A percentile compares a stretch with the other conserved stretches of the same genome.
These are phyloP conservation scores for Tricholoma matsutake DNA, from an alignment of 768 basidiomycete genomes.

Conservation along the genomic window DNA sequence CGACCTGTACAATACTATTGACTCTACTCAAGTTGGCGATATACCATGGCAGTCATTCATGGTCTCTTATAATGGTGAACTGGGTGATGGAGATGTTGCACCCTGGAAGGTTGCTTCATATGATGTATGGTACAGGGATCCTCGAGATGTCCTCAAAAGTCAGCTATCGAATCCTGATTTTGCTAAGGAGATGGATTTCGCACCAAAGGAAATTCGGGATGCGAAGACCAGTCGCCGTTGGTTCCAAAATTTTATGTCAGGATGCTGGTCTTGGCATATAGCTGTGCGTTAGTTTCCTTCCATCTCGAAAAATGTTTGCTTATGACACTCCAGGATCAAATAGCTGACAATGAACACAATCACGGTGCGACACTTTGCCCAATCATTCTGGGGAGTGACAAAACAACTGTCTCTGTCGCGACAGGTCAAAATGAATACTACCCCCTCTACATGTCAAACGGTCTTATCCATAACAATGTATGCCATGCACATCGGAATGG, in stretches of 20 bases:
- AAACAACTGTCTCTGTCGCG: too few relatives aligned
- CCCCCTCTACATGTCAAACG: too few relatives aligned
- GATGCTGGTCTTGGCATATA: not conserved
- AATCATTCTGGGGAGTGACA: too few relatives aligned
- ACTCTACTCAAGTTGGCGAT: not conserved
- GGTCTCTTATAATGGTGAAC: not conserved
- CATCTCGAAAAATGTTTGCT: not conserved
- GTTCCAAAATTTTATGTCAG: not conserved
- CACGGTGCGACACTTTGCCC: too few relatives aligned
- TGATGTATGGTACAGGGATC: not conserved
- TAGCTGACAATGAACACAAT: too few relatives aligned
- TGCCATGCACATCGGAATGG: too few relatives aligned
- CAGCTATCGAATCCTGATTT: not conserved
- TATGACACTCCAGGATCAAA: too few relatives aligned
- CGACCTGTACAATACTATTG: not conserved
- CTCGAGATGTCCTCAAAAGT: not conserved
- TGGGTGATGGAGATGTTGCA: not conserved
- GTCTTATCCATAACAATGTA: too few relatives aligned
- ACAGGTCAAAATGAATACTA: too few relatives aligned
- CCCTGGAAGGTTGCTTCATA: not conserved
- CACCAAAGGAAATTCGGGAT: not conserved
- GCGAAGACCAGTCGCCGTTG: not conserved
- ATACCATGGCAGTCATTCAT: not conserved
- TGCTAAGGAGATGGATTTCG: not conserved
- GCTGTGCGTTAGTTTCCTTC: not conserved